Percentiles rank a stretch among this genome's conserved stretches.
Conservation (phyloP, 164 flowering plant species). For the Echeveria elegans region DNA sequence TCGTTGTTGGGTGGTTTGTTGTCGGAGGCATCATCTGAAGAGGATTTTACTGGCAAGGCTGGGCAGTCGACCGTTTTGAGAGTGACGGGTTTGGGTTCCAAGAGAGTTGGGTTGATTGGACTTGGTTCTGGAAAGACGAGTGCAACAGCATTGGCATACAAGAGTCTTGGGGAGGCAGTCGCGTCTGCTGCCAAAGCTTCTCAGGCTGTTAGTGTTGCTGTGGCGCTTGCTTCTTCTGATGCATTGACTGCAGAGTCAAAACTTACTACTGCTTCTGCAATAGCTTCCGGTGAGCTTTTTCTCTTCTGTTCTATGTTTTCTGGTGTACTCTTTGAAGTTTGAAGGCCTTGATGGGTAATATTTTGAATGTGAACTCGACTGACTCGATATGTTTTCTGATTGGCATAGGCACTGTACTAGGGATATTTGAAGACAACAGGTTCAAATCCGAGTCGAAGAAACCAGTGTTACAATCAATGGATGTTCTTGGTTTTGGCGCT, state of each 20-base stretch:
- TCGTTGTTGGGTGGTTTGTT: slow-evolving; percentile 59
- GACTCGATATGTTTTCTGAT: too few species aligned
- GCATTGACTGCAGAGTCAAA: slow-evolving; percentile 49
- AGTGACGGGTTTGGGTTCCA: slow-evolving; percentile 68
- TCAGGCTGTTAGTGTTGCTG: slow-evolving; percentile 62
- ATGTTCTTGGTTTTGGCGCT: slow-evolving; percentile 79
- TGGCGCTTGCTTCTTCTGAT: slow-evolving; percentile 69
- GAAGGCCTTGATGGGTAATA: too few species aligned
- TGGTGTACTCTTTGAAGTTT: too few species aligned
- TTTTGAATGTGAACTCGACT: too few species aligned
- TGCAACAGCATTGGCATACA: slow-evolving; percentile 22
- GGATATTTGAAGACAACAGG: slow-evolving; percentile 69
- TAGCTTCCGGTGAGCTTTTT: slow-evolving; percentile 55
- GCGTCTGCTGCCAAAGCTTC: slow-evolving; percentile 71
- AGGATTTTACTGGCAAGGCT: slow-evolving; percentile 84
- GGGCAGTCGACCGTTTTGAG: slow-evolving; percentile 81
- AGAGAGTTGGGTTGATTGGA: slow-evolving; percentile 76
- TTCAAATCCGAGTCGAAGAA: slow-evolving; percentile 80
- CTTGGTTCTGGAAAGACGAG: slow-evolving; percentile 44
- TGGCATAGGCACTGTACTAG: slow-evolving; percentile 58
- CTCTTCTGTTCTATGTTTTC: too few species aligned
- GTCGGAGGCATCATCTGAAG: slow-evolving; percentile 77
- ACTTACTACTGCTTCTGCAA: slow-evolving; percentile 57
- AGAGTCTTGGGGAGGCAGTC: slow-evolving; percentile 55
- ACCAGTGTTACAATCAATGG: slow-evolving; percentile 55